These are phyloP conservation scores for Panicum virgatum DNA, from an alignment of 202 grass and related monocot genomes.

Conservation along the genomic window DNA sequence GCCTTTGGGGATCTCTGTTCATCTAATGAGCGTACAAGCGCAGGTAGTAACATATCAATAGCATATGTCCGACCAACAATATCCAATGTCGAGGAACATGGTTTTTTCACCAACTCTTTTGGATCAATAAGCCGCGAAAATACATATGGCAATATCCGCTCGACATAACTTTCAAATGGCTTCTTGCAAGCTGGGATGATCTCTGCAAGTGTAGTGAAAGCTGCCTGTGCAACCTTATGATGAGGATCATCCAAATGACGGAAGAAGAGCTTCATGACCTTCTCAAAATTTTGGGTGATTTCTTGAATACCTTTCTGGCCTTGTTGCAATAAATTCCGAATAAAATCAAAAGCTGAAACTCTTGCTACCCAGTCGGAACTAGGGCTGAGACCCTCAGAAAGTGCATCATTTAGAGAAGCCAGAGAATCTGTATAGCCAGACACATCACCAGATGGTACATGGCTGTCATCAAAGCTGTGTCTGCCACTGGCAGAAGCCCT, in stretches of 20 bases:
- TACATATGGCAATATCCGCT: slow-evolving; percentile 84
- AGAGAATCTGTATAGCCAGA: slow-evolving; percentile 51
- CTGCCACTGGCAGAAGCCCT: slow-evolving; percentile 59
- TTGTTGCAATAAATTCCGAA: slow-evolving; percentile 74
- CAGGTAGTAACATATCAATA: slow-evolving; percentile 83
- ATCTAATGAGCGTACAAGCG: slow-evolving; percentile 87
- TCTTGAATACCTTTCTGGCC: slow-evolving; percentile 83
- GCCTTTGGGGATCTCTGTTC: slow-evolving; percentile 96
- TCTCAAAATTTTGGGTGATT: slow-evolving; percentile 88
- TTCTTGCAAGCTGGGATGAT: slow-evolving; percentile 93
- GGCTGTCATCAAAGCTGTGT: slow-evolving; percentile 65
- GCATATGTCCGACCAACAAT: slow-evolving; percentile 70
- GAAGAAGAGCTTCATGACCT: slow-evolving; percentile 88
- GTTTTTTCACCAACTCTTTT: slow-evolving; percentile 80
- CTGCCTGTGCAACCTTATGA: slow-evolving; percentile 95
- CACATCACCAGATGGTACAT: slow-evolving; percentile 59
- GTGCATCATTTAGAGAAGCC: slow-evolving; percentile 65
- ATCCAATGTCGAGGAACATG: slow-evolving; percentile 70
- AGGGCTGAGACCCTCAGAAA: slow-evolving; percentile 76
- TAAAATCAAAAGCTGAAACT: slow-evolving; percentile 79
- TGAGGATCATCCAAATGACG: slow-evolving; percentile 91
- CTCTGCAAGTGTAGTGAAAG: slow-evolving; percentile 82
- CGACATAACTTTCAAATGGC: slow-evolving; percentile 79
- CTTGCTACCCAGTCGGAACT: slow-evolving; percentile 85
- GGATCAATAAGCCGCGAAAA: slow-evolving; percentile 88